Conservation (phyloP, 164 flowering plant genomes). For the Umbilicus rupestris region DNA sequence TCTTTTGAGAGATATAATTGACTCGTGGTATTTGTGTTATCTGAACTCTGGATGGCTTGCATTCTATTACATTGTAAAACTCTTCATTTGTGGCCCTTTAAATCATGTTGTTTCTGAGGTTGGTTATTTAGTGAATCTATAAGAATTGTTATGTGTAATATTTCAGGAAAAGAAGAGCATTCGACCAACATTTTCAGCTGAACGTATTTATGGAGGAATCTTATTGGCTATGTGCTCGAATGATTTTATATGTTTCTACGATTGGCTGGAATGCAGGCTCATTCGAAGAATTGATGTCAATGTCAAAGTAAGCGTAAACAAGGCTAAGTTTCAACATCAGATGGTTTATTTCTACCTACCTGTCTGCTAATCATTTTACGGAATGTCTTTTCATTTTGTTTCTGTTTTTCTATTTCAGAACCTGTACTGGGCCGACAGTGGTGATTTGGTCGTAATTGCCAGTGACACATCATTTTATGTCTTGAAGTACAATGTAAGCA, state of each 20-base stretch:
- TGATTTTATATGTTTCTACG: slow-evolving; percentile 95
- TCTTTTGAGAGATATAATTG: background rate
- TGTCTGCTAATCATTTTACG: background rate
- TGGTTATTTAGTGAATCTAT: background rate
- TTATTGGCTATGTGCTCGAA: slow-evolving; percentile 91
- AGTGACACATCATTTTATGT: slow-evolving; percentile 89
- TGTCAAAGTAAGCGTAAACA: slow-evolving; percentile 57
- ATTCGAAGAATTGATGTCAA: slow-evolving; percentile 84
- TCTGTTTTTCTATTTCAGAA: slow-evolving; percentile 40
- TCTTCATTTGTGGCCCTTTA: background rate
- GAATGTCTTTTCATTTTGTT: background rate
- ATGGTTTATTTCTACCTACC: background rate
- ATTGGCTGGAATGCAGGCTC: slow-evolving; percentile 96
- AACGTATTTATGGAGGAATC: slow-evolving; percentile 81
- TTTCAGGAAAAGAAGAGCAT: slow-evolving; percentile 90
- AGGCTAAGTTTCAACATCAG: background rate
- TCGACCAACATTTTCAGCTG: slow-evolving; percentile 92
- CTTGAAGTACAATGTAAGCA: slow-evolving; percentile 84
- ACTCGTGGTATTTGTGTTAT: background rate
- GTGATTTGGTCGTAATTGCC: slow-evolving; percentile 87
- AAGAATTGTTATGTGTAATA: slow-evolving; percentile 3
- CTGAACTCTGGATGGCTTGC: background rate
- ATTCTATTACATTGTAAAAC: too few species aligned
- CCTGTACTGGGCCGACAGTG: slow-evolving; percentile 98
- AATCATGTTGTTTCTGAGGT: background rate